Percentiles rank a stretch among this genome's conserved stretches.
phyloP scores from a whole-genome alignment of 192 early-diverging fungal species.

The Endogone sp. region DNA sequence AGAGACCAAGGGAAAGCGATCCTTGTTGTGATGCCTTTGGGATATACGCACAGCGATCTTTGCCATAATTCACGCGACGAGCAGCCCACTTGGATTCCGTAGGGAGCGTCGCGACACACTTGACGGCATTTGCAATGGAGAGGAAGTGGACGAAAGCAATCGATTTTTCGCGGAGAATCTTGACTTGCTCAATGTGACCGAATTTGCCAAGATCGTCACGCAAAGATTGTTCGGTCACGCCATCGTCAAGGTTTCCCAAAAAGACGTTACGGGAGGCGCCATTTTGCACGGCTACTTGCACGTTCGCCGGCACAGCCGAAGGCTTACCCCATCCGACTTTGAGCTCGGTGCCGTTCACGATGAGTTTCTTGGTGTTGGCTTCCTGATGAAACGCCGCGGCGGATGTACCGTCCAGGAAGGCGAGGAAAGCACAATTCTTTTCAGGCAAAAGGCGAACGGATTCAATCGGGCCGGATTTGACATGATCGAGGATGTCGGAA shows the following conservation, averaged over 20 bases:
- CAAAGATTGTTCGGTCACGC: constrained; percentile 49
- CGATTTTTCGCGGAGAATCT: constrained; percentile 65
- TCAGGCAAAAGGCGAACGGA: constrained; percentile 65
- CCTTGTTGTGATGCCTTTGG: constrained; percentile 15
- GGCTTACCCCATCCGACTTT: constrained; percentile 79
- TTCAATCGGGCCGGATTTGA: constrained; percentile 70
- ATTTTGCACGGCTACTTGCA: constrained; percentile 59
- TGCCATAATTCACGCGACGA: constrained; percentile 73
- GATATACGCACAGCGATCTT: constrained; percentile 70
- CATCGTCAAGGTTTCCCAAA: constrained; percentile 67
- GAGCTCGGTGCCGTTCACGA: constrained; percentile 55
- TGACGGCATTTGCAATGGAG: constrained; percentile 63
- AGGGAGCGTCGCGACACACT: constrained; percentile 63
- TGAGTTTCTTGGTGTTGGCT: constrained; percentile 39
- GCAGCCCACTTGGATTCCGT: constrained; percentile 50
- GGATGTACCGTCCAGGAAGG: constrained; percentile 66
- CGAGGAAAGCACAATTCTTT: constrained; percentile 78
- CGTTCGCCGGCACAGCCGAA: constrained; percentile 38
- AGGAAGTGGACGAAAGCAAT: constrained; percentile 87
- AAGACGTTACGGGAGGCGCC: constrained; percentile 82
- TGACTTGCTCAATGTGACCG: constrained; percentile 71
- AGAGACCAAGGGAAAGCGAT: background rate
- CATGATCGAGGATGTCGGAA: constrained; percentile 65
- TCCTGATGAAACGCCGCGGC: constrained; percentile 62
- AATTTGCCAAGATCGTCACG: constrained; percentile 60